A percentile compares a stretch with the other conserved stretches of the same genome.
Conservation (phyloP, 1,284 basidiomycete genomes). For the Ceratobasidium sp. region DNA sequence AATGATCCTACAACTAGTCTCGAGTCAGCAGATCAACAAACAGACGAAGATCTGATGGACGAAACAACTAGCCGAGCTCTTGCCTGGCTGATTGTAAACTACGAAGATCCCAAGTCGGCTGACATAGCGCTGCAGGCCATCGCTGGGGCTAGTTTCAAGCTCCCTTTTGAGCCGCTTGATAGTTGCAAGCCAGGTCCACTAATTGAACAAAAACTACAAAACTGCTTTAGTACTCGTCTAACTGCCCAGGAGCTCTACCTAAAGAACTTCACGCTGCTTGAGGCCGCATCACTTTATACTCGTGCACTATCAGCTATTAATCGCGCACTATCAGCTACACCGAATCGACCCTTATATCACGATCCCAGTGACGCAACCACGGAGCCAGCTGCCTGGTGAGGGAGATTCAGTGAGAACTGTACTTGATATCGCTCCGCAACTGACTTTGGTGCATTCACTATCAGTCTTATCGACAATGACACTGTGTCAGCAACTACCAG, state of each 20-base stretch:
- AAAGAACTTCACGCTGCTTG: neutral
- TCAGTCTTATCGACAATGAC: too few relatives aligned
- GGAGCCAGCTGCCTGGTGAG: too few relatives aligned
- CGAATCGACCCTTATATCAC: too few relatives aligned
- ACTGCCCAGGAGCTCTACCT: neutral
- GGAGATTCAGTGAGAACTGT: too few relatives aligned
- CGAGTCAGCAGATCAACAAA: neutral
- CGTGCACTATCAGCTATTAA: slow-evolving; percentile 1
- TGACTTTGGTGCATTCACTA: too few relatives aligned
- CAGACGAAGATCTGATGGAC: slow-evolving; percentile 14
- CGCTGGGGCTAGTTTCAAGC: neutral
- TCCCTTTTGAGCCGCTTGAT: neutral
- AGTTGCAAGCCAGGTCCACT: neutral
- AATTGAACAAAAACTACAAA: neutral
- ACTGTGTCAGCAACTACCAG: too few relatives aligned
- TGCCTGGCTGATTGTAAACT: slow-evolving; percentile 27
- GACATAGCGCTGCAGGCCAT: slow-evolving; percentile 38
- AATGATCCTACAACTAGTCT: too few relatives aligned
- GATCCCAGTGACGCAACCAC: too few relatives aligned
- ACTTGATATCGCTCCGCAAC: too few relatives aligned
- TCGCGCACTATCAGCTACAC: too few relatives aligned
- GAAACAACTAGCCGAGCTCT: slow-evolving; percentile 16
- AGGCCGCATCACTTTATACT: neutral
- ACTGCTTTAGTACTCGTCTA: neutral
- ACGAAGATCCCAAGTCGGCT: neutral